Percentiles rank a stretch among this genome's conserved stretches.
phyloP scores from a whole-genome alignment of 2,329 filamentous ascomycete genomes.

The Zymoseptoria ardabiliae region DNA sequence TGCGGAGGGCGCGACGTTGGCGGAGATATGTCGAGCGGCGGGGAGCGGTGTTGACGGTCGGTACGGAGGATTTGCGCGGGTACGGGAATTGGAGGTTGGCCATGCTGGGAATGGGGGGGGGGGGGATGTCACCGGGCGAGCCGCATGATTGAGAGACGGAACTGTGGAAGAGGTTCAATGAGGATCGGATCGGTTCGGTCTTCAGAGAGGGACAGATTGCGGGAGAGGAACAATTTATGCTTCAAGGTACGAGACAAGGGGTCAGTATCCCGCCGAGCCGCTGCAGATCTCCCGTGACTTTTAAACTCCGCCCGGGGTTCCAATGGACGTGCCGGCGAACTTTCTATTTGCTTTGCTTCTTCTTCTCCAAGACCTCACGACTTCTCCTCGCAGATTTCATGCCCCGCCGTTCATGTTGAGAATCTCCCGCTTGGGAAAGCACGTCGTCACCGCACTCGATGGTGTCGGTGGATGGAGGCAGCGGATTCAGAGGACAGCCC shows the following conservation, averaged over 20 bases:
- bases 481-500: not conserved
- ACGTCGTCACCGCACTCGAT: not conserved
- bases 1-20: conserved; percentile 19
- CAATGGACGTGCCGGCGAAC: not conserved
- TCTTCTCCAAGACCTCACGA: not conserved
- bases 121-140: too few species aligned
- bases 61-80: conserved; percentile 70
- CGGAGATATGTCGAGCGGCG: conserved; percentile 42
- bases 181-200: too few species aligned
- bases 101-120: conserved; percentile 6
- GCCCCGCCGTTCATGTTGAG: not conserved
- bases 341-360: not conserved
- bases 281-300: not conserved
- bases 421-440: not conserved
- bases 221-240: not conserved
- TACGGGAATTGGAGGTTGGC: conserved; percentile 77
- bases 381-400: not conserved
- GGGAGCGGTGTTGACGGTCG: conserved; percentile 59
- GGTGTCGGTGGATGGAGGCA: not conserved
- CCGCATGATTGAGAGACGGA: too few species aligned
- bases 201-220: not conserved
- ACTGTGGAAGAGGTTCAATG: too few species aligned
- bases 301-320: not conserved
- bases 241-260: too few species aligned
- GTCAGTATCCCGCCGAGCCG: not conserved